phyloP scores from a whole-genome alignment of 768 basidiomycete species.

The Panaeolus cyanescens region DNA sequence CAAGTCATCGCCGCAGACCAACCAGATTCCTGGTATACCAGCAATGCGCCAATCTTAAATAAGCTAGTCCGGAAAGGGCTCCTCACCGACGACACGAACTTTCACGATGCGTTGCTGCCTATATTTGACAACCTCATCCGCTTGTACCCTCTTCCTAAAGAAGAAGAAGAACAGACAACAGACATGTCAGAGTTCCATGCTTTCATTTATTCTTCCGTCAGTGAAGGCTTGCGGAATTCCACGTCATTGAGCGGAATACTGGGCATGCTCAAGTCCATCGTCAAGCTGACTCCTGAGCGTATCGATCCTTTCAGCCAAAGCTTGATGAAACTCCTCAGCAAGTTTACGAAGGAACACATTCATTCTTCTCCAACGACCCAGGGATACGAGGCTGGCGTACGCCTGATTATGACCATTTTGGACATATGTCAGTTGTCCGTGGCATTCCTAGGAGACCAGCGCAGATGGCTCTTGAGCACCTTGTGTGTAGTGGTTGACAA shows the following conservation, averaged over 20 bases:
- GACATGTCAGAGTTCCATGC: constrained; percentile 77
- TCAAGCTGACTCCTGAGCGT: constrained; percentile 77
- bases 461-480: constrained; percentile 76
- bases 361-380: constrained; percentile 48
- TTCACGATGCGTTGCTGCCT: constrained; percentile 82
- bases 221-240: constrained; percentile 77
- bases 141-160: constrained; percentile 76
- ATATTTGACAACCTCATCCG: constrained; percentile 81
- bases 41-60: constrained; percentile 73
- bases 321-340: constrained; percentile 83
- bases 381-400: constrained; percentile 61
- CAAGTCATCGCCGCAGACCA: constrained; percentile 85
- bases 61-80: constrained; percentile 88
- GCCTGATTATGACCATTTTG: constrained; percentile 73
- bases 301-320: constrained; percentile 77
- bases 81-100: constrained; percentile 70
- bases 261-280: constrained; percentile 84
- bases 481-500: constrained; percentile 87
- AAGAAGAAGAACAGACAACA: constrained; percentile 74
- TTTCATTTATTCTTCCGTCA: constrained; percentile 73
- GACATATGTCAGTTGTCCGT: constrained; percentile 85
- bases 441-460: constrained; percentile 83
- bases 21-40: constrained; percentile 76
- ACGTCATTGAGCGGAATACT: constrained; percentile 77
- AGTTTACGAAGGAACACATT: constrained; percentile 87